phyloP scores from a whole-genome alignment of 306 rosid genomes.

The Canavalia ensiformis region DNA sequence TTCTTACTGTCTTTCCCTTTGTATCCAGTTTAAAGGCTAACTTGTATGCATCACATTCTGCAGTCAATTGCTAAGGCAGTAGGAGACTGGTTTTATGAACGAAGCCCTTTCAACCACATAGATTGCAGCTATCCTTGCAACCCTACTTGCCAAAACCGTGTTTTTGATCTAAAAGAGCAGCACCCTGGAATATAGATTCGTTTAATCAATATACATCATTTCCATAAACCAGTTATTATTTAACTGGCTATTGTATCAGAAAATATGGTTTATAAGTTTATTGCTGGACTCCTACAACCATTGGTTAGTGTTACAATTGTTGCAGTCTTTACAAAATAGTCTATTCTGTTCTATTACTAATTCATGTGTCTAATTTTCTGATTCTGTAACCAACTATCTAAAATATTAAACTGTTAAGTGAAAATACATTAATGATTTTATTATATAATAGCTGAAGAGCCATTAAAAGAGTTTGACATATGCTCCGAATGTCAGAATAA shows the following conservation, averaged over 20 bases:
- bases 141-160: constrained; percentile 77
- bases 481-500: too few relatives aligned
- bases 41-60: constrained; percentile 37
- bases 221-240: constrained; percentile 27
- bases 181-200: constrained; percentile 51
- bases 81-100: constrained; percentile 84
- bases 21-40: constrained; percentile 32
- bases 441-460: not conserved
- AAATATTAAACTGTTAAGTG: not conserved
- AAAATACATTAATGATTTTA: constrained; percentile 2
- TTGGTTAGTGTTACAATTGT: constrained; percentile 26
- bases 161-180: constrained; percentile 48
- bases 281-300: constrained; percentile 39
- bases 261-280: not conserved
- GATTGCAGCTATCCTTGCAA: constrained; percentile 94
- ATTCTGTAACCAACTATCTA: not conserved
- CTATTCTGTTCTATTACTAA: not conserved
- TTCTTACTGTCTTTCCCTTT: not conserved
- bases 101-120: constrained; percentile 63
- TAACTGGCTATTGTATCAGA: constrained; percentile 29
- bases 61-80: constrained; percentile 89
- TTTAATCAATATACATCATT: constrained; percentile 33
- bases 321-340: not conserved
- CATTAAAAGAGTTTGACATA: not conserved
- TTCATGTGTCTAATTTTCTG: constrained; percentile 8